Percentiles rank a stretch among this genome's conserved stretches.
Conservation (phyloP, 768 basidiomycete species). For the Trametes cubensis region DNA sequence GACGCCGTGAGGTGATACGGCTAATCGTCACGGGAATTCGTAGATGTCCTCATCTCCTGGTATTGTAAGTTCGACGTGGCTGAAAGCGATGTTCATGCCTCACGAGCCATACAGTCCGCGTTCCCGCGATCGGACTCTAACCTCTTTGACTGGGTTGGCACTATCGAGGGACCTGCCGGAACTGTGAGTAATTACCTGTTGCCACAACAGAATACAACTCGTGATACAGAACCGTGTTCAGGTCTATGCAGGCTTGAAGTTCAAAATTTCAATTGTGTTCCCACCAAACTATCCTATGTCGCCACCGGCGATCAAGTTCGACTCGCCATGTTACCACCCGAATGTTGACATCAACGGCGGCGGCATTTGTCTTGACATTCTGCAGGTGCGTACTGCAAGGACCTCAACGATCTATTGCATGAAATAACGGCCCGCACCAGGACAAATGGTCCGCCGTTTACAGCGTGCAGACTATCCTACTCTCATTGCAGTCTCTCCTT, state of each 20-base stretch:
- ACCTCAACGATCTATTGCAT: background rate
- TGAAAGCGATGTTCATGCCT: background rate
- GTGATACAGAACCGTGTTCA: constrained; percentile 31
- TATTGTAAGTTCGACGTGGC: constrained; percentile 57
- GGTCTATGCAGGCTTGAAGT: constrained; percentile 80
- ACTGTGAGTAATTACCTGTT: constrained; percentile 52
- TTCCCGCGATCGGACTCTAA: constrained; percentile 88
- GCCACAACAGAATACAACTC: constrained; percentile 8
- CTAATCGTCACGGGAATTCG: background rate
- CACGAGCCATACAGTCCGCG: constrained; percentile 60
- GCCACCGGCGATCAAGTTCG: constrained; percentile 83
- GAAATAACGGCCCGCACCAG: constrained; percentile 39
- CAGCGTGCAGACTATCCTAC: constrained; percentile 85
- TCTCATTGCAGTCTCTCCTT: constrained; percentile 85
- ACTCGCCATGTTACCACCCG: constrained; percentile 89
- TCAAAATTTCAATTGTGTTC: constrained; percentile 84
- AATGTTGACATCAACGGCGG: constrained; percentile 82
- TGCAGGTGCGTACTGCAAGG: constrained; percentile 57
- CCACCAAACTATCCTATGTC: constrained; percentile 89
- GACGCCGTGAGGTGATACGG: background rate
- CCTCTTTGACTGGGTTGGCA: constrained; percentile 88
- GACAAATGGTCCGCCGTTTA: constrained; percentile 95
- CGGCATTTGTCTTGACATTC: constrained; percentile 84
- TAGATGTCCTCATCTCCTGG: constrained; percentile 91
- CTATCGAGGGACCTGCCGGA: constrained; percentile 78